Evolutionary conservation across 352 stramenopile genomes (phyloP), one percentile per base, ranked within the genome.

Genomic region (Globisporangium canariense): DNA sequence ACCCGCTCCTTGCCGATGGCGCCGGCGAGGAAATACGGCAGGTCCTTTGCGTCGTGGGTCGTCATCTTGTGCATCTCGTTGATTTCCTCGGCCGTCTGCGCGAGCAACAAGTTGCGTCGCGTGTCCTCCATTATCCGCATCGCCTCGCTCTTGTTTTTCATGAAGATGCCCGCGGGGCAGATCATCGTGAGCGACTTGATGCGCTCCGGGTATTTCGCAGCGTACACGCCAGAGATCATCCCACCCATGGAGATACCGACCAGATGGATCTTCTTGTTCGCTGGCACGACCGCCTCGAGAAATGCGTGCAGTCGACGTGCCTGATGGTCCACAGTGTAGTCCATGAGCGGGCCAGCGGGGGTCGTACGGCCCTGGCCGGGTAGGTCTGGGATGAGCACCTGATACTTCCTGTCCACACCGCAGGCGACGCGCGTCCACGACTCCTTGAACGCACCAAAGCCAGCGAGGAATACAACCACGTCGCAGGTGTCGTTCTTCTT

Each of bases 191-290:
- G 49, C 13, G 81, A 86, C n/a, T 72, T 64, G 20, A 91, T 68
- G 5, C 66, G 71, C 0, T 86, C 64, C 2, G 84, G 80, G 61
- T 89, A 87, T 60, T 77, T 71, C 13, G 81, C 79, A 3, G 84
- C 73, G 64, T 88, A 93, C 20, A 86, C 73, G n/a, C 84, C 84
- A 0, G 79, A 77, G 45, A 93, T 71, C 79, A 93, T 88, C 14
- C 81, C 84, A 46, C 84, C 84, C 84, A 93, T 91, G 51, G 79
- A 90, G 66, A 81, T 89, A 8, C 84, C 84, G 18, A 91, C 67
- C 8, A 93, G 51, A 51, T 93, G 84, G n/a, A 93, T 70, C 65
- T 86, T 86, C 57, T 78, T 77, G 58, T 81, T 66, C 9, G 68
- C 32, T 4, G 69, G 63, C 28, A 93, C 66, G 20, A 79, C 74